These are phyloP conservation scores for Diddensiella transvaalensis DNA, from an alignment of 805 yeast genomes.

Conservation along the genomic window DNA sequence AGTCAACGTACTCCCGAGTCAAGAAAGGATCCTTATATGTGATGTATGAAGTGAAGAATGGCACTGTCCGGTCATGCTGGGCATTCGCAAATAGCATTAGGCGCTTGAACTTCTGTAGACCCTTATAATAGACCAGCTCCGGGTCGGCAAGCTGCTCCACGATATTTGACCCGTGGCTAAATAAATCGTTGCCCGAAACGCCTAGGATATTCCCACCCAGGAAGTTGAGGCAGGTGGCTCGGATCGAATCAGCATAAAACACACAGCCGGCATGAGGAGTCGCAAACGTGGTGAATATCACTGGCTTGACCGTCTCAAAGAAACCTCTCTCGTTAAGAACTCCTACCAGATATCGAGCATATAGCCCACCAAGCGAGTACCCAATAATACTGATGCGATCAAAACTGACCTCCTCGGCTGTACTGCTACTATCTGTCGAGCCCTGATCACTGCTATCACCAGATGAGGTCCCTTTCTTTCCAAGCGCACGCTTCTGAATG, in stretches of 20 bases:
- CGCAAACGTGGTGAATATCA: conserved; percentile 64
- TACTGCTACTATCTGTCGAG: not conserved
- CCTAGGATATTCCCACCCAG: conserved; percentile 58
- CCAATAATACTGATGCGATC: conserved; percentile 72
- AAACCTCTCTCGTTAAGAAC: conserved; percentile 48
- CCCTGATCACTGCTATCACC: not conserved
- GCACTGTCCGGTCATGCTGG: conserved; percentile 79
- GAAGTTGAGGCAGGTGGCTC: conserved; percentile 42
- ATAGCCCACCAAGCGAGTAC: conserved; percentile 86
- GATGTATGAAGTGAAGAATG: conserved; percentile 80
- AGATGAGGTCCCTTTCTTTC: conserved; percentile 9
- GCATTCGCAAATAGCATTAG: conserved; percentile 68
- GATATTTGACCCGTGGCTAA: conserved; percentile 46
- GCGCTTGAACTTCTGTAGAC: conserved; percentile 53
- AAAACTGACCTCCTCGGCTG: conserved; percentile 39
- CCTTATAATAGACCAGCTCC: conserved; percentile 45
- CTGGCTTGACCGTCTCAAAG: conserved; percentile 59
- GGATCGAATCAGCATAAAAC: conserved; percentile 40
- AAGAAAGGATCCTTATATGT: conserved; percentile 73
- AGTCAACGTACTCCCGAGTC: conserved; percentile 43
- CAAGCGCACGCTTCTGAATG: conserved; percentile 26
- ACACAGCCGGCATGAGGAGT: conserved; percentile 71
- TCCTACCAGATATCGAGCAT: conserved; percentile 76
- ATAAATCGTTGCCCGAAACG: conserved; percentile 70
- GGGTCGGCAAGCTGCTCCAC: conserved; percentile 55